Evolutionary conservation across 305 asterid genomes (phyloP).

Genomic region (Ruellia speciosa): DNA sequence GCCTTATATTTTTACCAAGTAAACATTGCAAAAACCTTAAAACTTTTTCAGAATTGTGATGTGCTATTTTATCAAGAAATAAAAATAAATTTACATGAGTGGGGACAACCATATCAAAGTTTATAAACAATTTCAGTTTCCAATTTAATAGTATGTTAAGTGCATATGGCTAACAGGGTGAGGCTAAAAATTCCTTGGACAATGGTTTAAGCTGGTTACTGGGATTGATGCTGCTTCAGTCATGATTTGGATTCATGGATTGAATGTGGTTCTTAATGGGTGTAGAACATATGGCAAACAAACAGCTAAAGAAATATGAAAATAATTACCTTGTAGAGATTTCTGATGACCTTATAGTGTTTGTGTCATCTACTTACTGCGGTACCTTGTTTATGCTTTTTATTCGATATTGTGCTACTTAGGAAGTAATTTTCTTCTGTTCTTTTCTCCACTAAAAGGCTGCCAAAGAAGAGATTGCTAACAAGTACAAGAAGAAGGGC

Average conservation of each 20-base stretch:
- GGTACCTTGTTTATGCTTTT: slow-evolving; percentile 1
- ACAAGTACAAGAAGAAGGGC: slow-evolving; percentile 68
- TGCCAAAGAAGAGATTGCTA: slow-evolving; percentile 80
- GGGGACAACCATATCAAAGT: background rate
- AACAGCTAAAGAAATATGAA: background rate
- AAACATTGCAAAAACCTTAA: no score
- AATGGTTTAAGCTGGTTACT: no score
- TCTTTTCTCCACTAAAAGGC: slow-evolving; percentile 35
- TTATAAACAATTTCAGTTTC: background rate
- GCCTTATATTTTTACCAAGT: no score
- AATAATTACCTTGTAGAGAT: background rate
- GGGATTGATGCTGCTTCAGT: background rate
- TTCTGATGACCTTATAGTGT: background rate
- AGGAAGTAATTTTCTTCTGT: background rate
- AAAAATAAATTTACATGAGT: no score
- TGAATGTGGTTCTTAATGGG: background rate
- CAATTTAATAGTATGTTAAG: background rate
- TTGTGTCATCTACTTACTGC: background rate
- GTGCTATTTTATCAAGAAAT: no score
- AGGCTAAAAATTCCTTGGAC: no score
- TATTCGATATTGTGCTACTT: slow-evolving; percentile 1
- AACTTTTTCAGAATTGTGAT: no score
- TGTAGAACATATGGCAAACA: background rate
- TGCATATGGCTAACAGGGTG: background rate
- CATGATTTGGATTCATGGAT: background rate